Conservation (phyloP, 2,329 filamentous ascomycete species). For the Aspergillus glaucus region DNA sequence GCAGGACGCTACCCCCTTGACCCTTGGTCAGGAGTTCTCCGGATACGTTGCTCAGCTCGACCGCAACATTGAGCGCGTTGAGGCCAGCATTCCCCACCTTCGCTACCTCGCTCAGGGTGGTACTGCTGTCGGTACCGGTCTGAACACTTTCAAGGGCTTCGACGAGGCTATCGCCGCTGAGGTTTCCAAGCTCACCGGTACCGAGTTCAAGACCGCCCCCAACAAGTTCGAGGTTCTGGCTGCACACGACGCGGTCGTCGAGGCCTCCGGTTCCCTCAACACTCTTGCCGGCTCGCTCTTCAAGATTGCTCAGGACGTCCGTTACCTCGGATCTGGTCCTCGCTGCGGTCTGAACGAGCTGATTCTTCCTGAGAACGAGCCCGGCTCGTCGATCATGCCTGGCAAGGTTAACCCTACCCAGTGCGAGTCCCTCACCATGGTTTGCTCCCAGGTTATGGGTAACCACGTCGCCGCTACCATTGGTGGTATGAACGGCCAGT, state of each 20-base stretch:
- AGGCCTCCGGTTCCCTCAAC: conserved; percentile 89
- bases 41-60: conserved; percentile 95
- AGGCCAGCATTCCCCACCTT: conserved; percentile 75
- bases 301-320: conserved; percentile 98
- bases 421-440: conserved; percentile 95
- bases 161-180: conserved; percentile 88
- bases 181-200: conserved; percentile 86
- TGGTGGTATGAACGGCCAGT: conserved; percentile 94
- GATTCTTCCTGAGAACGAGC: conserved; percentile 92
- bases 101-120: conserved; percentile 87
- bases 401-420: conserved; percentile 99
- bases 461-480: conserved; percentile 92
- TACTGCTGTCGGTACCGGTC: conserved; percentile 91
- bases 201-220: conserved; percentile 88
- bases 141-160: conserved; percentile 96
- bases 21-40: conserved; percentile 94
- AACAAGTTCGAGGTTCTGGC: conserved; percentile 99
- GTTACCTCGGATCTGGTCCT: conserved; percentile 91
- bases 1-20: conserved; percentile 93
- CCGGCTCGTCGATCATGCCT: conserved; percentile 96
- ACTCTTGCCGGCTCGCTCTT: conserved; percentile 84
- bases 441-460: conserved; percentile 95
- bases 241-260: conserved; percentile 90
- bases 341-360: conserved; percentile 94
- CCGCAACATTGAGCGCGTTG: conserved; percentile 78